Percentiles rank a stretch among this genome's conserved stretches.
Conservation (phyloP, 108 stramenopile genomes). For the Schizochytrium sp. region DNA sequence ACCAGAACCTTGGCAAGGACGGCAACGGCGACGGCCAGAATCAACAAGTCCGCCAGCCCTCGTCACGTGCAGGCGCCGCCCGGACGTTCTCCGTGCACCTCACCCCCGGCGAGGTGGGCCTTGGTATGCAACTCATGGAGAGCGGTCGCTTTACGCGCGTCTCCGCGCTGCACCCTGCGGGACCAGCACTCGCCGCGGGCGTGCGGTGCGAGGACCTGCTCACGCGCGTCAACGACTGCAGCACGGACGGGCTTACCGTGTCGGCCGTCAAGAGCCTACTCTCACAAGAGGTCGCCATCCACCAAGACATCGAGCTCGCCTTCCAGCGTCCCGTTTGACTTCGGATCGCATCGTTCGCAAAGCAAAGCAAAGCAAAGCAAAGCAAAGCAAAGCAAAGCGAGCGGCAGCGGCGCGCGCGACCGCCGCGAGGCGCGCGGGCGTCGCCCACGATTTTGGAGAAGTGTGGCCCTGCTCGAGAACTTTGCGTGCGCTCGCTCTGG, state of each 20-base stretch:
- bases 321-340: not conserved
- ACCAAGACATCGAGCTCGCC: not conserved
- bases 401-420: too few species aligned
- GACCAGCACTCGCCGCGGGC: not conserved
- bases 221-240: not conserved
- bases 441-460: too few species aligned
- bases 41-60: too few species aligned
- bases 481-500: too few species aligned
- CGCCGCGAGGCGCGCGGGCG: too few species aligned
- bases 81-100: not conserved
- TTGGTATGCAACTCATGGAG: not conserved
- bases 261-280: not conserved
- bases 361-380: too few species aligned
- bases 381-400: too few species aligned
- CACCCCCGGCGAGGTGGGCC: not conserved
- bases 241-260: not conserved
- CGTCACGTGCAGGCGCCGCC: not conserved
- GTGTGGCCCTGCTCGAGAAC: too few species aligned
- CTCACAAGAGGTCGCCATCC: not conserved
- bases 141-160: not conserved
- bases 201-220: not conserved
- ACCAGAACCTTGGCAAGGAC: not conserved
- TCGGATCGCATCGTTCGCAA: too few species aligned
- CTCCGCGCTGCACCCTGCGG: not conserved
- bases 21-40: not conserved